Base-by-base conservation (phyloP, 352 stramenopile genomes). In the Phytophthora capsici region DNA sequence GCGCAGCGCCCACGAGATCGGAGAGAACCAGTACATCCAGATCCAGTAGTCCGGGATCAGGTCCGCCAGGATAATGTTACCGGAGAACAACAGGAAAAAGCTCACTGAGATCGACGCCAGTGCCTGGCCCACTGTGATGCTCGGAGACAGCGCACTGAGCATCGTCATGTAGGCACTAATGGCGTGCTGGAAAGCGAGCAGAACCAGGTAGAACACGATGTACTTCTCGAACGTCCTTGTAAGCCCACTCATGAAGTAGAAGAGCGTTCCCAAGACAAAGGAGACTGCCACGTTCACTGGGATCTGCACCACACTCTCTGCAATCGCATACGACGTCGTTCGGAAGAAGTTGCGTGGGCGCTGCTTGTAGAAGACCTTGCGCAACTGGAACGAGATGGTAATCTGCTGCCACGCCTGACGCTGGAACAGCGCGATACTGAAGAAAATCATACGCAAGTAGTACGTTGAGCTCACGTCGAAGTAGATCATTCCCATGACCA, bases 311-410 rank as follows among this genome's bases (percentile, higher is more conserved):
- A 88, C 56, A 58, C 58, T 76, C 37, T 82, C 72, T 0, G 80
- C 90, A 48, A 97, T 83, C 8, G 88, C 67, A 53, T 97, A 97
- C 22, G 87, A 88, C 8, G 71, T 75, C 10, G 90, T 90, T 3
- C 87, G 82, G 63, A 95, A 97, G 57, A 97, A 98, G 76, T 97
- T 97, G 20, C 80, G 77, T 34, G 90, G 75, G 0, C 81, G 77
- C 28, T 98, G 91, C 63, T 96, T 97, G 82, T 97, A 97, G 71
- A 94, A 97, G 12, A 97, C 91, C 13, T 81, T 71, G 23, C 91
- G 86, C 25, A 96, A 47, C 77, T 80, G 63, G 67, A 89, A 89
- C 44, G 76, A 73, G 22, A 91, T 89, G 7, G 83, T 81, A 28
- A 90, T 86, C 56, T 88, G 80, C 67, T 90, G 81, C 79, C 80